phyloP scores from a whole-genome alignment of 75 land plant genomes.

The Chamaecyparis obtusa region DNA sequence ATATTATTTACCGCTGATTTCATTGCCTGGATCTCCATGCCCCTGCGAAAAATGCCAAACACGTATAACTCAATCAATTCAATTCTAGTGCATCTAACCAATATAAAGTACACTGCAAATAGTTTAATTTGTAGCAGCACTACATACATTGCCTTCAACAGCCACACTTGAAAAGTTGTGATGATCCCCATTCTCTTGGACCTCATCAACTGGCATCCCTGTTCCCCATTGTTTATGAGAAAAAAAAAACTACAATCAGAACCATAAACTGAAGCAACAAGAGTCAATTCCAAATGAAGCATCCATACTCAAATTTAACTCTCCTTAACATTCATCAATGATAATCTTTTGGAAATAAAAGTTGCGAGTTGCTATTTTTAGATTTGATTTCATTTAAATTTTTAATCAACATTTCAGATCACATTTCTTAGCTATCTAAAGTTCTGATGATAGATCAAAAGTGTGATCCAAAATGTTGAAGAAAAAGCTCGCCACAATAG shows the following conservation, averaged over 20 bases:
- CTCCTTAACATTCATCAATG: background rate
- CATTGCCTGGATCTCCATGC: background rate
- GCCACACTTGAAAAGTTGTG: background rate
- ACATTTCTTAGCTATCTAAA: no score
- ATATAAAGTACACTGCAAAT: background rate
- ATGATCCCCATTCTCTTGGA: background rate
- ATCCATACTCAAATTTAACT: background rate
- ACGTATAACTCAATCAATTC: background rate
- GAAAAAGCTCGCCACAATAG: no score
- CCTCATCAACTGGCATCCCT: background rate
- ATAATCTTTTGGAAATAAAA: background rate
- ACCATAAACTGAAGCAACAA: background rate
- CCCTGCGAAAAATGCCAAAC: background rate
- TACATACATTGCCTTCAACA: conserved; percentile 1
- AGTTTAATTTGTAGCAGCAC: no score
- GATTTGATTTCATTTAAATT: no score
- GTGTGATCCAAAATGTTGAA: no score
- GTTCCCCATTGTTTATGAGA: background rate
- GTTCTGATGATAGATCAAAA: no score
- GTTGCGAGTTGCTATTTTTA: no score
- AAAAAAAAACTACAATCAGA: background rate
- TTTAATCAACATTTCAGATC: no score
- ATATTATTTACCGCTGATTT: background rate
- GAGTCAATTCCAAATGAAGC: background rate
- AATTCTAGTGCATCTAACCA: background rate